Evolutionary conservation across 2,329 filamentous ascomycete genomes (phyloP).

Genomic region (Botryotinia convoluta): DNA sequence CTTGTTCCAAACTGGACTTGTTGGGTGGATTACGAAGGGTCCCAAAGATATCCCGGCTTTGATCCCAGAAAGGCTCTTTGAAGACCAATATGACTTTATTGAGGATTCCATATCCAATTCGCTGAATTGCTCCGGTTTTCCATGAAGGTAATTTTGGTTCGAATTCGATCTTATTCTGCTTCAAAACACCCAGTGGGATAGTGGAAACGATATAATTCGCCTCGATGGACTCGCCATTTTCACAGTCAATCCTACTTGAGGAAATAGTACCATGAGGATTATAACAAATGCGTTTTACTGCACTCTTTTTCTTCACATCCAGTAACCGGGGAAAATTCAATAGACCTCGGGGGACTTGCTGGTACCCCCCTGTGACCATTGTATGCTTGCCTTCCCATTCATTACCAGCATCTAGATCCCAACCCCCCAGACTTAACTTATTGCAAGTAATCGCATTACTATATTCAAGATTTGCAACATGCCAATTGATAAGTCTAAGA

Average conservation of each 20-base stretch:
- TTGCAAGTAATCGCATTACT: slow-evolving; percentile 89
- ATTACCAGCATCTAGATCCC: slow-evolving; percentile 97
- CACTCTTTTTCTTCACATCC: slow-evolving; percentile 70
- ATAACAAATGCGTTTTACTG: slow-evolving; percentile 69
- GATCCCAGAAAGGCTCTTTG: slow-evolving; percentile 86
- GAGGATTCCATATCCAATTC: slow-evolving; percentile 87
- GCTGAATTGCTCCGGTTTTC: slow-evolving; percentile 76
- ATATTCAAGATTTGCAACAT: slow-evolving; percentile 96
- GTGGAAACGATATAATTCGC: slow-evolving; percentile 93
- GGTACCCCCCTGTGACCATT: slow-evolving; percentile 89
- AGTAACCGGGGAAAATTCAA: slow-evolving; percentile 74
- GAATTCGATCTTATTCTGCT: slow-evolving; percentile 78
- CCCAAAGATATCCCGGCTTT: slow-evolving; percentile 87
- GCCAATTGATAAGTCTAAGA: slow-evolving; percentile 92
- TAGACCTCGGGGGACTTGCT: slow-evolving; percentile 85
- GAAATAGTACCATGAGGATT: slow-evolving; percentile 49
- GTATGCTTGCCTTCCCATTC: slow-evolving; percentile 95
- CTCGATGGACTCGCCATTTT: slow-evolving; percentile 71
- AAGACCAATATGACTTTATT: slow-evolving; percentile 97
- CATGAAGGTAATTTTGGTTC: slow-evolving; percentile 84
- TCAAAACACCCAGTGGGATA: slow-evolving; percentile 85
- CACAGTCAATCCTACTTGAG: slow-evolving; percentile 66
- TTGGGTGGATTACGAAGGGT: slow-evolving; percentile 73
- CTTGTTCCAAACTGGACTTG: slow-evolving; percentile 69
- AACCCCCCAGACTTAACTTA: slow-evolving; percentile 81